A percentile compares a stretch with the other conserved stretches of the same genome.
Evolutionary conservation across 306 rosid genomes (phyloP).

Genomic region (Lathyrus tuberosus): DNA sequence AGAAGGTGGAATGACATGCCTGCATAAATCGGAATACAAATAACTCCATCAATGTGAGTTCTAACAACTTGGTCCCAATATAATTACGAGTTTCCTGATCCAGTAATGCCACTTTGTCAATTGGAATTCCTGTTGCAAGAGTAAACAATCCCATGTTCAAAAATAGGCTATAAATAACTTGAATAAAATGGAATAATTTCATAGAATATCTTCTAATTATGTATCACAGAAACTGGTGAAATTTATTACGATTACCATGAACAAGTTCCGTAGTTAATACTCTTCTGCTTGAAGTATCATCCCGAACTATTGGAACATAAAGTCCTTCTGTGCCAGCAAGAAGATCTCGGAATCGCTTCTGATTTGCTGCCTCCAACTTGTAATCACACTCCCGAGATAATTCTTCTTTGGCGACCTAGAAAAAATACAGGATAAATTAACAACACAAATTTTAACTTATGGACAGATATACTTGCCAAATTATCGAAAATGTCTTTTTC

Average conservation of each 20-base stretch:
- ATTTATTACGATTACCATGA: slow-evolving; percentile 53
- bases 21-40: slow-evolving; percentile 87
- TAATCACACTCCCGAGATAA: slow-evolving; percentile 89
- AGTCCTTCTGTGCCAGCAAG: slow-evolving; percentile 61
- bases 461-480: slow-evolving; percentile 27
- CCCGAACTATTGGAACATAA: slow-evolving; percentile 85
- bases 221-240: slow-evolving; percentile 15
- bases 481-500: slow-evolving; percentile 9
- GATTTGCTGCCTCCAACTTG: slow-evolving; percentile 83
- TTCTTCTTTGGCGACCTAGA: slow-evolving; percentile 94
- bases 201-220: slow-evolving; percentile 12
- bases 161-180: slow-evolving; percentile 23
- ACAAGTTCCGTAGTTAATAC: slow-evolving; percentile 84
- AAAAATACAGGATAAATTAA: slow-evolving; percentile 33
- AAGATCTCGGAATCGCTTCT: slow-evolving; percentile 74
- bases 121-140: slow-evolving; percentile 75
- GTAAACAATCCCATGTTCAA: slow-evolving; percentile 38
- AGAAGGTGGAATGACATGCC: slow-evolving; percentile 54
- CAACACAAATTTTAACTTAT: slow-evolving; percentile 31
- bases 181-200: slow-evolving; percentile 6
- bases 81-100: slow-evolving; percentile 86
- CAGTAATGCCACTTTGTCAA: slow-evolving; percentile 84
- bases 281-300: slow-evolving; percentile 75
- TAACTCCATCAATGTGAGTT: slow-evolving; percentile 82
- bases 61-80: slow-evolving; percentile 84